Evolutionary conservation across 140 eudicot species (phyloP), one percentile per base, ranked within the genome.

Genomic region (Oenanthe javanica): DNA sequence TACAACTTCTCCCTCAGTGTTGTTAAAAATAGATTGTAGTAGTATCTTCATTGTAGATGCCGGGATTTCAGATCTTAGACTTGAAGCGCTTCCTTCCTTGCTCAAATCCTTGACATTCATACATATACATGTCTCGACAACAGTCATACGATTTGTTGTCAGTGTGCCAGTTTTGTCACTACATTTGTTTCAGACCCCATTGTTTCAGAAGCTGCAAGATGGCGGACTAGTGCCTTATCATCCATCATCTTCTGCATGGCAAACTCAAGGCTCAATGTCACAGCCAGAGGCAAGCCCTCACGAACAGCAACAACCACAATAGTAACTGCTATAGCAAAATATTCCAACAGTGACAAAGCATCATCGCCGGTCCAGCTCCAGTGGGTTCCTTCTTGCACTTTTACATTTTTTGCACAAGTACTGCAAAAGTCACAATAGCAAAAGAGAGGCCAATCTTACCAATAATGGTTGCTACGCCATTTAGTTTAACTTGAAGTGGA

Each of bases 171-270:
- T 95, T 82, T 95, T 95, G 85, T 95, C 97, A 82, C 97, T 95
- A 76, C 99, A 95, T 25, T 92, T 9, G 99, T 95, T 38, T 97
- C 94, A 14, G 99, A 95, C 21, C 99, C 99, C 99, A 95, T 95
- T 6, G 99, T 92, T 84, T 95, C 99, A 80, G 97, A 95, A n/a
- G 99, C 99, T 0, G 98, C 98, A 19, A 94, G 87, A 82, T 94
- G 90, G 2, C 97, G 91, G 10, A 94, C 98, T 27, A 94, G 90
- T 11, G 98, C 98, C 79, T 94, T 94, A 63, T 94, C 98, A 23
- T 94, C 92, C 98, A 94, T 94, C 98, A 94, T 94, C 84, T 92
- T 90, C 80, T 94, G 92, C 98, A 94, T 94, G 74, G 98, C 97
- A 57, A 94, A 94, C 0, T 97, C 98, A 64, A 94, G 92, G 77